These are phyloP conservation scores for Vachellia collinsii DNA, from an alignment of 306 rosid species.

Conservation along the genomic window DNA sequence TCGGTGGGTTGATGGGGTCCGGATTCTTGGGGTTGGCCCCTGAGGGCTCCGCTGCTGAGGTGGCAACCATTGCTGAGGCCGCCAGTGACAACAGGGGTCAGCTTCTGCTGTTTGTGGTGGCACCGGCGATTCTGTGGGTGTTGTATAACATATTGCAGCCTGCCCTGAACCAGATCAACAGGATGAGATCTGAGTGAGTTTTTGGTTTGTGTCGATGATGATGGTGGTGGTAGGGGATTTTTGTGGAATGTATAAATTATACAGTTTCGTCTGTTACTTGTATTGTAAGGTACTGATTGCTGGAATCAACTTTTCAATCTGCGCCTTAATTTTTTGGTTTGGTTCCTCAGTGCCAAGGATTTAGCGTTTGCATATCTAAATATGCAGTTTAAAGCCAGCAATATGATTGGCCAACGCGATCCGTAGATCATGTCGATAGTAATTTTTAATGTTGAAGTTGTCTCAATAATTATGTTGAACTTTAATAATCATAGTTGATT, in stretches of 20 bases:
- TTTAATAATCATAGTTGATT: background rate
- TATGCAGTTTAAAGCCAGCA: background rate
- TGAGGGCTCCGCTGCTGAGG: slow-evolving; percentile 63
- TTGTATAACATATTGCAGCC: slow-evolving; percentile 87
- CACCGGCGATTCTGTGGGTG: slow-evolving; percentile 89
- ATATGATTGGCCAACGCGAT: background rate
- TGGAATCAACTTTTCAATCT: slow-evolving; percentile 21
- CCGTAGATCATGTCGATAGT: background rate
- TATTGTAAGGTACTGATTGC: slow-evolving; percentile 7
- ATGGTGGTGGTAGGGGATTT: slow-evolving; percentile 3
- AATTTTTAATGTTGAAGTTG: background rate
- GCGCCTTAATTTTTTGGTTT: background rate
- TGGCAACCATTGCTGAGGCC: slow-evolving; percentile 63
- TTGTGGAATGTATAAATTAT: slow-evolving; percentile 36
- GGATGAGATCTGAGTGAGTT: slow-evolving; percentile 72
- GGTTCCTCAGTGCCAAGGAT: background rate
- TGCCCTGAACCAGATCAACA: slow-evolving; percentile 87
- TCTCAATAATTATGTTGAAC: background rate
- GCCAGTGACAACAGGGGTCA: slow-evolving; percentile 69
- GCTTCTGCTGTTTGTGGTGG: slow-evolving; percentile 75
- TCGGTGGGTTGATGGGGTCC: slow-evolving; percentile 63
- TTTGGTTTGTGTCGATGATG: background rate
- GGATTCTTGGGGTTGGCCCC: slow-evolving; percentile 50
- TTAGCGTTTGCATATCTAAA: background rate
- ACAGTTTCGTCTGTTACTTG: slow-evolving; percentile 42